A percentile compares a stretch with the other conserved stretches of the same genome.
phyloP scores from a whole-genome alignment of 1,284 basidiomycete species.

The Phellopilus nigrolimitatus region DNA sequence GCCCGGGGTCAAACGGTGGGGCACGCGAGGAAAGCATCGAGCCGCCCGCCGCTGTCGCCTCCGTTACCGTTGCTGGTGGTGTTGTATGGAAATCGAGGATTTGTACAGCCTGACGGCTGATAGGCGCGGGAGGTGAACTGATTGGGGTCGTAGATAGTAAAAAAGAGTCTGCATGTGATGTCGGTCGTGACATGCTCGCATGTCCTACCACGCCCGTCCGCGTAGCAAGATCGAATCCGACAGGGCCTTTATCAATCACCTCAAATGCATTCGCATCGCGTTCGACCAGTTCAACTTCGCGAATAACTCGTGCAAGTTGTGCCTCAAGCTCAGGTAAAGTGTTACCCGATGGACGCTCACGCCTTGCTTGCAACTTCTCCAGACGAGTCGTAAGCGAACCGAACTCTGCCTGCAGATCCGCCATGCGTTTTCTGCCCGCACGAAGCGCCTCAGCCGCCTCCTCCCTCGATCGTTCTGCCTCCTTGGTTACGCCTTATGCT shows the following conservation, averaged over 20 bases:
- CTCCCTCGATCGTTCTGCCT: constrained; percentile 29
- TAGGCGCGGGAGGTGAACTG: constrained; percentile 2
- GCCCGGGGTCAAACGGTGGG: constrained; percentile 15
- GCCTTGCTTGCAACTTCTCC: constrained; percentile 49
- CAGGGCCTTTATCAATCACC: constrained; percentile 18
- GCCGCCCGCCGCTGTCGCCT: too few relatives aligned
- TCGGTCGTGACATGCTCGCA: neutral
- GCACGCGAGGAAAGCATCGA: constrained; percentile 15
- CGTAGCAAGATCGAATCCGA: constrained; percentile 12
- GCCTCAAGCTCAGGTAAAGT: constrained; percentile 41
- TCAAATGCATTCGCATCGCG: constrained; percentile 16
- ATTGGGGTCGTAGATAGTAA: neutral
- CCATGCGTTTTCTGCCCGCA: constrained; percentile 40
- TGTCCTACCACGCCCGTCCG: neutral
- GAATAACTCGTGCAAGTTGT: constrained; percentile 33
- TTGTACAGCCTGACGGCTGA: neutral
- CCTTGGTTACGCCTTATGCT: constrained; percentile 38
- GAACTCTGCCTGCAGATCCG: constrained; percentile 38
- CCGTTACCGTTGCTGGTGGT: neutral
- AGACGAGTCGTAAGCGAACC: constrained; percentile 38
- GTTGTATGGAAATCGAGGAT: neutral
- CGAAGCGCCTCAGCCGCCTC: constrained; percentile 36
- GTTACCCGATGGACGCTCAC: constrained; percentile 54
- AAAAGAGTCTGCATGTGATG: neutral
- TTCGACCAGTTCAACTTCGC: constrained; percentile 37